These are phyloP conservation scores for Cryphonectria radicalis DNA, from an alignment of 2,329 filamentous ascomycete genomes.

Conservation along the genomic window DNA sequence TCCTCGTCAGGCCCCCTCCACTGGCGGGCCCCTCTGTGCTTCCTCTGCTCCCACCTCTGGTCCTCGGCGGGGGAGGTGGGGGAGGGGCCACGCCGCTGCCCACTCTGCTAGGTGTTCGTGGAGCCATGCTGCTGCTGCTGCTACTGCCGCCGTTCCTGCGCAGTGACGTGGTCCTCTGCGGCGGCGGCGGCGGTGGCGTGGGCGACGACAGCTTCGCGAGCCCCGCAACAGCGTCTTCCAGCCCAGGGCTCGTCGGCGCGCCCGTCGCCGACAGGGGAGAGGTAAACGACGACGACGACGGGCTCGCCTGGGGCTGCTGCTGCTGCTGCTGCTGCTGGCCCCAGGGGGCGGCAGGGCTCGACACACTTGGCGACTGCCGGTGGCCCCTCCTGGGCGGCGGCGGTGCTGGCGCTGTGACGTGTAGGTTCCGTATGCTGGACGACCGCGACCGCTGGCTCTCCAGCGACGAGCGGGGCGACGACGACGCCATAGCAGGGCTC, in stretches of 20 bases:
- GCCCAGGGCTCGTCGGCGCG: background rate
- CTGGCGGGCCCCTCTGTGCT: constrained; percentile 42
- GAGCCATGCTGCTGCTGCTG: constrained; percentile 33
- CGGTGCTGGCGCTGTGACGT: constrained; percentile 52
- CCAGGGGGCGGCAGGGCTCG: constrained; percentile 9
- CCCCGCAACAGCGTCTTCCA: background rate
- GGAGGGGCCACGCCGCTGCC: constrained; percentile 44
- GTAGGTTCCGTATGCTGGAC: constrained; percentile 48
- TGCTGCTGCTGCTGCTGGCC: background rate
- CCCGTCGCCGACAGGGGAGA: constrained; percentile 35
- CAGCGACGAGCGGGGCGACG: constrained; percentile 50
- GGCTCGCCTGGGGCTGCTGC: background rate
- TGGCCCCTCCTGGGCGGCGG: constrained; percentile 58
- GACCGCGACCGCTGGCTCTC: constrained; percentile 55
- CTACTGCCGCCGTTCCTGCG: constrained; percentile 32
- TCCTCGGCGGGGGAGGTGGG: constrained; percentile 54
- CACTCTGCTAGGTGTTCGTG: constrained; percentile 40
- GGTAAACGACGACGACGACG: constrained; percentile 24
- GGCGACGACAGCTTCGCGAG: constrained; percentile 32
- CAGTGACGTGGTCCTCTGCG: constrained; percentile 38
- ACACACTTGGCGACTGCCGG: constrained; percentile 21
- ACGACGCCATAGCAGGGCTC: constrained; percentile 37
- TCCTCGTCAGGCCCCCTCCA: constrained; percentile 28
- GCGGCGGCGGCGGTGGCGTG: constrained; percentile 39
- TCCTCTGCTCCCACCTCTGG: constrained; percentile 51